Conservation (phyloP, 139 green algal genomes). For the Parachlorella kessleri region DNA sequence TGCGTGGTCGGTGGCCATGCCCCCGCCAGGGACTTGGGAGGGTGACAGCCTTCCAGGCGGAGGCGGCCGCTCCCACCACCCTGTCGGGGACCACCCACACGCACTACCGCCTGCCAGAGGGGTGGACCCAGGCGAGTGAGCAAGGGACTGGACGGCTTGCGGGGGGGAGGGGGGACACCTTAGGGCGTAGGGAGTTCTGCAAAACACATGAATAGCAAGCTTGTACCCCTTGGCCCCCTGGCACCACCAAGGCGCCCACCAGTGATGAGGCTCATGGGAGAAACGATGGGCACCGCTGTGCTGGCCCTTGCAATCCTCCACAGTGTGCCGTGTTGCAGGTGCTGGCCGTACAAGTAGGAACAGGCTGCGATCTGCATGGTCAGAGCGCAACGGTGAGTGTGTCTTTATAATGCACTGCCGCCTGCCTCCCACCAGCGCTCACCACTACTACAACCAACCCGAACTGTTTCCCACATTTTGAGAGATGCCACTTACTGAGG, state of each 20-base stretch:
- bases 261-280: too few species aligned
- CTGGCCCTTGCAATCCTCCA: not conserved
- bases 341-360: not conserved
- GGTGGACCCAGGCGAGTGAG: not conserved
- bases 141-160: not conserved
- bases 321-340: not conserved
- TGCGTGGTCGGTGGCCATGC: too few species aligned
- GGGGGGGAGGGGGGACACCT: not conserved
- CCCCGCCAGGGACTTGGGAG: too few species aligned
- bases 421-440: too few species aligned
- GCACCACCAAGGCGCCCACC: too few species aligned
- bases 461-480: too few species aligned
- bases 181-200: not conserved
- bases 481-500: too few species aligned
- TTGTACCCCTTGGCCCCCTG: not conserved
- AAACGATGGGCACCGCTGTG: not conserved
- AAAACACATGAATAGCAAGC: not conserved
- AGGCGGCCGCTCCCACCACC: not conserved
- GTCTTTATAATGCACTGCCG: too few species aligned
- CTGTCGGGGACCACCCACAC: not conserved
- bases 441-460: too few species aligned
- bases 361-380: not conserved
- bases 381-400: not conserved
- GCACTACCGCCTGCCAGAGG: not conserved
- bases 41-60: not conserved